Base-by-base conservation (phyloP, 2,329 filamentous ascomycete genomes). In the Beauveria bassiana region DNA sequence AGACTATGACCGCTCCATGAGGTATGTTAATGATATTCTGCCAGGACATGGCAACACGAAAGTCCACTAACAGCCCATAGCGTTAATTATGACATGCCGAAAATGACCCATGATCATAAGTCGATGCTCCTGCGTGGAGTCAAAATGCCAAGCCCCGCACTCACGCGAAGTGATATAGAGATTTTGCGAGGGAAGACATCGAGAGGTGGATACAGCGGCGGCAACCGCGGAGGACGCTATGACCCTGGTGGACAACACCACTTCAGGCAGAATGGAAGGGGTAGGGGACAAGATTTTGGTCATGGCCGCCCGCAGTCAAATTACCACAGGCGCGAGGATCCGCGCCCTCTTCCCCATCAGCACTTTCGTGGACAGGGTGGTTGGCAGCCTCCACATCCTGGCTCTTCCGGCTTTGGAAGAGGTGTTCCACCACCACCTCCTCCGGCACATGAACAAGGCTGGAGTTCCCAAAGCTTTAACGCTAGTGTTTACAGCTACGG, bases 91-190 rank as follows among this genome's bases (percentile, higher is more conserved):
- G 86, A 91, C 50, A 89, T 97, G 75, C 93, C 93, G 0, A 79
- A 82, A 46, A 85, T 85, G 20, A 80, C 79, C 10, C 83, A 90
- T 68, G 78, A 85, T 5, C 95, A 99, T 76, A 97, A 97, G 72
- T 97, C 93, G 6, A 96, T 96, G 89, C 82, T 99, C 16, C 81
- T 99, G 42, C 87, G 91, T 3, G 95, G 95, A 14, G 86, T 93
- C 45, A 86, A 88, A 68, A 81, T 93, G 61, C 85, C 89, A 5
- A 76, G 81, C 2, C 85, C 90, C 1, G 88, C 86, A 10, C 83
- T 99, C 1, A 89, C 90, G 62, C 81, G 84, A 40, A 84, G 83
- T 62, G 93, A 97, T 69, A 85, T 93, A 59, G 88, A 93, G 65
- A 81, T 83, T 8, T 83, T 93, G 49, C 85, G 86, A 70, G 81